Base-by-base conservation (phyloP, 768 basidiomycete species). In the Lentinus tigrinus region DNA sequence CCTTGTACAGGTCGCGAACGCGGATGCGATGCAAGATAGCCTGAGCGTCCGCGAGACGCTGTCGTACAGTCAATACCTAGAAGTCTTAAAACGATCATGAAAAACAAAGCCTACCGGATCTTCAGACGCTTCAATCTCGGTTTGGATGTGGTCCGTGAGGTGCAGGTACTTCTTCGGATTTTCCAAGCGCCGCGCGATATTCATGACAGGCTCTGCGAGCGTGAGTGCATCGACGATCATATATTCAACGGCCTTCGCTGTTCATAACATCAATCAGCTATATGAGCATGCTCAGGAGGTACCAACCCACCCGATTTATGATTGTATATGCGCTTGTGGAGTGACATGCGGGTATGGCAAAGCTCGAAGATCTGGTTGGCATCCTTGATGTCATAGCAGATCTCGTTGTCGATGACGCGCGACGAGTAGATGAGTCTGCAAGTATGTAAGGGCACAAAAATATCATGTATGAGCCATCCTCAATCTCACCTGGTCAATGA, bases 191-290 rank as follows among this genome's bases (percentile, higher is more conserved):
- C 77, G 69, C 0, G 88, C 83, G 47, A 93, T 80, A 43, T 84
- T 76, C 67, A 93, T 69, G 57, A 79, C 56, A 0, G 84, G 80
- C 37, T 94, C 88, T 0, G 92, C 92, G 0, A 74, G 72, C 0
- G 86, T 72, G n/a, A 94, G 77, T 0, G 81, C 89, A 63, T 93
- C 91, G 14, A 91, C 78, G n/a, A 93, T 75, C 92, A 93, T 93
- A 65, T 87, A 82, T 69, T 92, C 92, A 50, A 93, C 87, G 0
- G 89, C 84, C 63, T 81, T 88, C 3, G 89, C 90, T 89, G 67
- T 42, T n/a, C 23, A 36, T 14, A 36, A 24, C 2, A 16, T 43
- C 17, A 27, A 19, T 38, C 31, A n/a, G n/a, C n/a, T n/a, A n/a
- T n/a, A n/a, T n/a, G n/a, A n/a, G n/a, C n/a, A n/a, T n/a, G n/a